Conservation (phyloP, 2,329 filamentous ascomycete genomes). For the Diplodia seriata region DNA sequence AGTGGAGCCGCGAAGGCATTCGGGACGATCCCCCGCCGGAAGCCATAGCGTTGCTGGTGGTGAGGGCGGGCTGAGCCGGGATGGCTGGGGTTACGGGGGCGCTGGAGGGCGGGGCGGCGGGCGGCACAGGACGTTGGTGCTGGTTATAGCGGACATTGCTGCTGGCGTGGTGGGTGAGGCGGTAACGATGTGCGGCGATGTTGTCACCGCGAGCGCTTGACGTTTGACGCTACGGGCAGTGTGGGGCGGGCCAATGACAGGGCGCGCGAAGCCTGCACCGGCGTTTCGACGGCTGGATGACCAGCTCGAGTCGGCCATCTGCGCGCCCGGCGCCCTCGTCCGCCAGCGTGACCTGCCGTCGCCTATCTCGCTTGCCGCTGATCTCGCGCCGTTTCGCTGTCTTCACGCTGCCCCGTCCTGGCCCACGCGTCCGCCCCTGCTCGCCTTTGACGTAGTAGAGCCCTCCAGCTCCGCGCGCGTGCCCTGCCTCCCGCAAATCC, state of each 20-base stretch:
- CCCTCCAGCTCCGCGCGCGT: conserved; percentile 8
- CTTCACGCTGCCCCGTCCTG: conserved; percentile 9
- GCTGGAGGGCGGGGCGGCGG: not conserved
- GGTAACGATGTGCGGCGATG: not conserved
- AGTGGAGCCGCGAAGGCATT: conserved; percentile 31
- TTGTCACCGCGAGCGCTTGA: conserved; percentile 5
- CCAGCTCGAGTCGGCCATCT: conserved; percentile 24
- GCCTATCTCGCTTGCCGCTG: conserved; percentile 26
- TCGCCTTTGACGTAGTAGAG: conserved; percentile 21
- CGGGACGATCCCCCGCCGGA: conserved; percentile 29
- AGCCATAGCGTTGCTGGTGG: conserved; percentile 19
- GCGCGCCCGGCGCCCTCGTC: conserved; percentile 30
- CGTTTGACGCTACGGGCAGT: not conserved
- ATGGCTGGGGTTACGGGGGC: not conserved
- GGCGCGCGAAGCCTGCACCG: not conserved
- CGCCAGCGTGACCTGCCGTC: conserved; percentile 31
- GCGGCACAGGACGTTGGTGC: conserved; percentile 1
- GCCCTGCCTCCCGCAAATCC: conserved; percentile 5
- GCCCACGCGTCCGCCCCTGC: conserved; percentile 12
- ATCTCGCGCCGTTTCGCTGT: conserved; percentile 22
- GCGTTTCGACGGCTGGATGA: conserved; percentile 21
- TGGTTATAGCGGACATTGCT: conserved; percentile 7
- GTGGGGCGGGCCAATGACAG: conserved; percentile 5
- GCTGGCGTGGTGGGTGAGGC: no score
- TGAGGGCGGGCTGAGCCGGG: not conserved